These are phyloP conservation scores for Podila minutissima DNA, from an alignment of 192 early-diverging fungal species.

Conservation along the genomic window DNA sequence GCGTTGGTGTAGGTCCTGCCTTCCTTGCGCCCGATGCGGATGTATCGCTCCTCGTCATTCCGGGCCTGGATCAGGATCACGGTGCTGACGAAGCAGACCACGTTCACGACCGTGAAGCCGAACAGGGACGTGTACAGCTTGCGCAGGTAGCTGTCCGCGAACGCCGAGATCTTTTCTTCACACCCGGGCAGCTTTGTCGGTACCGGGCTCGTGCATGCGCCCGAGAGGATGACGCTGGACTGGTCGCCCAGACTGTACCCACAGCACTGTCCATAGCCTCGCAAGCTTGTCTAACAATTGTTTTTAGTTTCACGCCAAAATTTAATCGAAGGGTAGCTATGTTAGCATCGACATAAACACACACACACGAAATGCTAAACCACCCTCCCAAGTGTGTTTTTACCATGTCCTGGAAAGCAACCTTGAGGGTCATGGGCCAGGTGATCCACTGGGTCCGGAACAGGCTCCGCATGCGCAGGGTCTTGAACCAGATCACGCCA, in stretches of 20 bases:
- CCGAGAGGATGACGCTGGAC: conserved; percentile 6
- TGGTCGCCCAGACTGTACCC: conserved; percentile 19
- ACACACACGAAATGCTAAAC: no score
- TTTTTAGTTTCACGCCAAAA: no score
- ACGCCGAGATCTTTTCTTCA: conserved; percentile 31
- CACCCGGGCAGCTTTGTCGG: conserved; percentile 14
- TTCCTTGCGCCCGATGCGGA: conserved; percentile 43
- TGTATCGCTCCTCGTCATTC: conserved; percentile 58
- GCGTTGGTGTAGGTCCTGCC: conserved; percentile 39
- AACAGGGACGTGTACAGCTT: conserved; percentile 54
- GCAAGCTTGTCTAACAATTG: conserved; percentile 8
- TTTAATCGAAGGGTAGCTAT: no score
- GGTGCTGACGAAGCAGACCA: conserved; percentile 50
- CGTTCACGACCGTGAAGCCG: conserved; percentile 48
- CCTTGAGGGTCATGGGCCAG: conserved; percentile 26
- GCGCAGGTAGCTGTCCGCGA: conserved; percentile 40
- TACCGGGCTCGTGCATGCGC: conserved; percentile 11
- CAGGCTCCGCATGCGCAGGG: conserved; percentile 40
- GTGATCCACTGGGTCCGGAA: conserved; percentile 32
- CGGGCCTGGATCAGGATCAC: conserved; percentile 52
- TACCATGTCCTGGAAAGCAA: conserved; percentile 54
- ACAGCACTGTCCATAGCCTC: conserved; percentile 49
- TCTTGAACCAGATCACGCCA: conserved; percentile 55
- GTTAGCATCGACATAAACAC: no score
- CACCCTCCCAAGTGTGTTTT: no score